Evolutionary conservation across 2,329 filamentous ascomycete genomes (phyloP).

Genomic region (Remersonia thermophila): DNA sequence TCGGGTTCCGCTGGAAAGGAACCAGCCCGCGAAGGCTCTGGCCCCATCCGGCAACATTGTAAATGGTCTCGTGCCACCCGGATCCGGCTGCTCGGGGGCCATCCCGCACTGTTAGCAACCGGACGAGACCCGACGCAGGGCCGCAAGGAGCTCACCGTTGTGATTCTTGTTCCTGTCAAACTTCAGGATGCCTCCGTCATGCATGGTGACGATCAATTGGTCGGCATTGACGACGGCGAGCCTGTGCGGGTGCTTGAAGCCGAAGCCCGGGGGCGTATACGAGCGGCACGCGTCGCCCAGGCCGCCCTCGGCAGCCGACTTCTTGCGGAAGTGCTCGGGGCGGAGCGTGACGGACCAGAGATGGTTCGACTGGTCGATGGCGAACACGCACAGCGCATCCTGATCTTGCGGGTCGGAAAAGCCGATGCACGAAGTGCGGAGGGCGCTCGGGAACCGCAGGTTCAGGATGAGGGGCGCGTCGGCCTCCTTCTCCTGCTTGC

Average conservation of each 20-base stretch:
- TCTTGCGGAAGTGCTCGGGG: constrained; percentile 67
- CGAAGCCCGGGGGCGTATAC: constrained; percentile 59
- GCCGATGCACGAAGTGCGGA: constrained; percentile 67
- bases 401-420: constrained; percentile 69
- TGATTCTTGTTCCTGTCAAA: constrained; percentile 47
- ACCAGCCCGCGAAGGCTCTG: constrained; percentile 54
- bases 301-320: constrained; percentile 56
- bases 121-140: too few species aligned
- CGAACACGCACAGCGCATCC: constrained; percentile 67
- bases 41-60: constrained; percentile 61
- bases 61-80: constrained; percentile 60
- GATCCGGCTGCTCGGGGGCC: constrained; percentile 8
- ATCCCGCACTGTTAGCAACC: constrained; percentile 3
- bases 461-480: constrained; percentile 67
- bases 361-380: constrained; percentile 64
- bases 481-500: constrained; percentile 49
- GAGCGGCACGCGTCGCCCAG: constrained; percentile 67
- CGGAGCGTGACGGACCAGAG: constrained; percentile 76
- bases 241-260: constrained; percentile 68
- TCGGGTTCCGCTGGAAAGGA: constrained; percentile 52
- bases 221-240: constrained; percentile 62
- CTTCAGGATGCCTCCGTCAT: constrained; percentile 63
- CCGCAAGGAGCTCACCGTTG: constrained; percentile 28
- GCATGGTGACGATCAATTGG: constrained; percentile 67
- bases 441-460: constrained; percentile 61